Evolutionary conservation across 805 yeast genomes (phyloP), one percentile per base, ranked within the genome.

Genomic region (Candida chilensis): DNA sequence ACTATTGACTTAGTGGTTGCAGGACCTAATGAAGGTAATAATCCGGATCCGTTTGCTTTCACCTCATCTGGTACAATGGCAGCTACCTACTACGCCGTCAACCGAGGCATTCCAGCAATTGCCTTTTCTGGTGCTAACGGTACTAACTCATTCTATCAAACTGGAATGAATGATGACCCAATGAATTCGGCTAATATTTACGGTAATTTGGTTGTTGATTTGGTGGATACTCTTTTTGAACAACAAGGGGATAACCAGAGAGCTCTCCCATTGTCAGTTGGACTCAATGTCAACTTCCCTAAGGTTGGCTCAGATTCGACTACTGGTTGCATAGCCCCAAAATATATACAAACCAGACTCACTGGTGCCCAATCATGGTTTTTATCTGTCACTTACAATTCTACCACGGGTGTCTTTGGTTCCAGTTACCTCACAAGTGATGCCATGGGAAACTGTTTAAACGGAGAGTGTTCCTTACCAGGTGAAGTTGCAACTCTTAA

Each of bases 11-110:
- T 69, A 33, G 67, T 69, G 32, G 65, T 68, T 29, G 48, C 67
- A 32, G 75, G 75, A 38, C 74, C 74, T 30, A 70, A 70, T 44
- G 70, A 70, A 50, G 76, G 76, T 38, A 44, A 51, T 34, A 70
- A 70, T 49, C 36, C 57, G 35, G 67, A 68, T 28, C 61, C 62
- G 27, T 57, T 61, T 31, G 55, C 46, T 40, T 61, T 37, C 37
- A 61, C 70, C 17, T 17, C 61, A 18, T 64, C 72, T 7, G 77
- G 75, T 45, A 70, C 77, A 17, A 57, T 67, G 39, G 75, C 73
- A 45, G 67, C 74, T 19, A 53, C 70, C 26, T 64, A 60, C 47
- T 61, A 58, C 36, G 50, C 73, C 27, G 60, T 58, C 21, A 61
- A 64, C 47, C 54, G 74, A 51, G 71, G 69, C 13, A 37, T 57